phyloP scores from a whole-genome alignment of 1,139 yeast species.

The Casaregolazyma suthepensis region DNA sequence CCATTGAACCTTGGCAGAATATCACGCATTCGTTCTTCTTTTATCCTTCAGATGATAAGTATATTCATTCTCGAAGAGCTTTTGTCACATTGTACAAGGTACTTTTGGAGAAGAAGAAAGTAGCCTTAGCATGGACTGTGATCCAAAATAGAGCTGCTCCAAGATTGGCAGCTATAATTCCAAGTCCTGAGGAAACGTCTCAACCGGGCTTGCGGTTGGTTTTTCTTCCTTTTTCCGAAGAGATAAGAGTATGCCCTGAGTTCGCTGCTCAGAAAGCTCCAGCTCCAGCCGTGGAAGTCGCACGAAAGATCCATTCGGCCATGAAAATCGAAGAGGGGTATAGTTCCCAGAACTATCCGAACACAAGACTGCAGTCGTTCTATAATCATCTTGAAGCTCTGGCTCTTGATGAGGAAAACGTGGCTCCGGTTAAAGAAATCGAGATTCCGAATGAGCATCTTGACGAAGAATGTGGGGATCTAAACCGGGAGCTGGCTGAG shows the following conservation, averaged over 20 bases:
- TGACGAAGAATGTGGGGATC: slow-evolving; percentile 23
- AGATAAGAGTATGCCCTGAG: slow-evolving; percentile 30
- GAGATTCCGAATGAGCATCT: slow-evolving; percentile 34
- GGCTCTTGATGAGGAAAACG: slow-evolving; percentile 54
- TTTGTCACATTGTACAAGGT: slow-evolving; percentile 63
- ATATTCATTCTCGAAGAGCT: slow-evolving; percentile 58
- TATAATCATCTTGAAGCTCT: slow-evolving; percentile 60
- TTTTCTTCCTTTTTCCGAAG: slow-evolving; percentile 36
- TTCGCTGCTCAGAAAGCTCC: slow-evolving; percentile 16
- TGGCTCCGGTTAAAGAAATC: slow-evolving; percentile 31
- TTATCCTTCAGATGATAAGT: slow-evolving; percentile 50
- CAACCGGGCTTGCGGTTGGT: slow-evolving; percentile 35
- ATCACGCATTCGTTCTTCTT: slow-evolving; percentile 54
- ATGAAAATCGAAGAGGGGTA: slow-evolving; percentile 45
- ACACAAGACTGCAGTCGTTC: slow-evolving; percentile 65
- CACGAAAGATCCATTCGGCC: slow-evolving; percentile 37
- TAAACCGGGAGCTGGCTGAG: slow-evolving; percentile 16
- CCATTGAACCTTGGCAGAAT: slow-evolving; percentile 38
- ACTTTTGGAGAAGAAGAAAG: slow-evolving; percentile 45
- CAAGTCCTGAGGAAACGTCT: slow-evolving; percentile 36
- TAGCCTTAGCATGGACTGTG: slow-evolving; percentile 72
- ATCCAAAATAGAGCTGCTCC: slow-evolving; percentile 52
- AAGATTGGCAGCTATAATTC: slow-evolving; percentile 51
- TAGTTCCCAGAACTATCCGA: slow-evolving; percentile 53
- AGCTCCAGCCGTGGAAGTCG: slow-evolving; percentile 31